Conservation (phyloP, 345 rosid species). For the Eucalyptus tenuipes region DNA sequence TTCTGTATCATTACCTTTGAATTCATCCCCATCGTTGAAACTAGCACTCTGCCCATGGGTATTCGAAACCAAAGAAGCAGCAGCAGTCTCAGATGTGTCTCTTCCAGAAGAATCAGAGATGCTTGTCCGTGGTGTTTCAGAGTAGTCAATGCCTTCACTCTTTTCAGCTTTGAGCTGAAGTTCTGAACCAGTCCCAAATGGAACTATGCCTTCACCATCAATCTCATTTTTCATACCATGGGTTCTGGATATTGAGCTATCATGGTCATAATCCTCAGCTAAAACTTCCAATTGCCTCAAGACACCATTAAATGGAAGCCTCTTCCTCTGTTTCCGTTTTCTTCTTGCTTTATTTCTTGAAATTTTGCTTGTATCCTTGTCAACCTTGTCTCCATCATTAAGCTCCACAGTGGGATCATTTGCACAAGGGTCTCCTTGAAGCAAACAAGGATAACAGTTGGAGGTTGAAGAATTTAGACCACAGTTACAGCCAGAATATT, state of each 20-base stretch:
- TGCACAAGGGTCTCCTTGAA: conserved; percentile 4
- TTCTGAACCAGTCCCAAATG: not conserved
- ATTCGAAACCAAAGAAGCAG: not conserved
- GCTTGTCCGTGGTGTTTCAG: not conserved
- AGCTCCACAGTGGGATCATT: conserved; percentile 1
- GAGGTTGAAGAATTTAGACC: conserved; percentile 1
- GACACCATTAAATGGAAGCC: conserved; percentile 1
- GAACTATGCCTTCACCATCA: not conserved
- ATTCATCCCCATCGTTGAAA: not conserved
- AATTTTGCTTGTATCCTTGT: conserved; percentile 5
- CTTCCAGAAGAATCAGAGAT: not conserved
- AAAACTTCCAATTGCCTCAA: not conserved
- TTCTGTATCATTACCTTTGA: not conserved
- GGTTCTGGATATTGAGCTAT: not conserved
- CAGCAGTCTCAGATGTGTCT: not conserved
- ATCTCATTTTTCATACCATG: not conserved
- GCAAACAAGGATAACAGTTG: conserved; percentile 1
- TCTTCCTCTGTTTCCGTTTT: conserved; percentile 25
- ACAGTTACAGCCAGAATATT: not conserved
- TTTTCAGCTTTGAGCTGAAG: not conserved
- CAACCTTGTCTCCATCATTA: not conserved
- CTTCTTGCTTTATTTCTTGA: conserved; percentile 19
- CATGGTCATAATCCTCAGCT: not conserved
- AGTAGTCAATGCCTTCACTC: not conserved
- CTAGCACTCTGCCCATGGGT: not conserved